A percentile compares a stretch with the other conserved stretches of the same genome.
Conservation (phyloP, 2,329 filamentous ascomycete species). For the Ophioceras dolichostomum region DNA sequence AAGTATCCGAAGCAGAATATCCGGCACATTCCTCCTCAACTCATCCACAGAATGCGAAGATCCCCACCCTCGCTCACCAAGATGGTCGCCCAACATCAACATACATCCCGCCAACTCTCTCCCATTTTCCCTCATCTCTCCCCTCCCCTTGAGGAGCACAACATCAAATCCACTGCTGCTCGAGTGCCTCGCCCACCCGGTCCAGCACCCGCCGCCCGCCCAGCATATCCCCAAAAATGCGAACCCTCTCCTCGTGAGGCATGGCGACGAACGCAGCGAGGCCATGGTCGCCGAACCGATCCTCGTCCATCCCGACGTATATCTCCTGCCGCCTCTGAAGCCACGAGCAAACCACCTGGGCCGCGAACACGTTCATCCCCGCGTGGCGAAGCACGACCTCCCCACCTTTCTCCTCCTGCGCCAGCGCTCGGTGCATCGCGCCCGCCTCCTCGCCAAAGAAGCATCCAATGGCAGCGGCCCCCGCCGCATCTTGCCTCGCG, state of each 20-base stretch:
- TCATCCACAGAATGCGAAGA: too few relatives aligned
- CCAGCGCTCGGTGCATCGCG: constrained; percentile 60
- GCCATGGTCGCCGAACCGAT: constrained; percentile 18
- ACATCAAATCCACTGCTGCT: constrained; percentile 14
- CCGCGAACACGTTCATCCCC: neutral
- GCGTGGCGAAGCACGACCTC: constrained; percentile 1
- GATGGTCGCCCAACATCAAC: too few relatives aligned
- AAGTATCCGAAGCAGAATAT: too few relatives aligned
- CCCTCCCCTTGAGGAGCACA: too few relatives aligned
- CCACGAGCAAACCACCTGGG: too few relatives aligned
- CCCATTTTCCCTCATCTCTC: too few relatives aligned
- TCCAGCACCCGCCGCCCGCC: constrained; percentile 40
- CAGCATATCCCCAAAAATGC: constrained; percentile 36
- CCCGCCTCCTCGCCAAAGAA: constrained; percentile 50
- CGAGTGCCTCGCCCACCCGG: constrained; percentile 36
- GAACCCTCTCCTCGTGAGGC: constrained; percentile 32
- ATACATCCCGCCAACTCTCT: too few relatives aligned
- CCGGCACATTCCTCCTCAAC: too few relatives aligned
- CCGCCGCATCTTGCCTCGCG: constrained; percentile 16
- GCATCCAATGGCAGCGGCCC: constrained; percentile 7
- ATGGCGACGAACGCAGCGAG: constrained; percentile 46
- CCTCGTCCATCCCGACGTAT: too few relatives aligned
- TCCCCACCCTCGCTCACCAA: too few relatives aligned
- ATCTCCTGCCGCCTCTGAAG: neutral
- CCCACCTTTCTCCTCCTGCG: constrained; percentile 46